Evolutionary conservation across 2,329 filamentous ascomycete genomes (phyloP), one percentile per base, ranked within the genome.

Genomic region (Xylaria sp.): DNA sequence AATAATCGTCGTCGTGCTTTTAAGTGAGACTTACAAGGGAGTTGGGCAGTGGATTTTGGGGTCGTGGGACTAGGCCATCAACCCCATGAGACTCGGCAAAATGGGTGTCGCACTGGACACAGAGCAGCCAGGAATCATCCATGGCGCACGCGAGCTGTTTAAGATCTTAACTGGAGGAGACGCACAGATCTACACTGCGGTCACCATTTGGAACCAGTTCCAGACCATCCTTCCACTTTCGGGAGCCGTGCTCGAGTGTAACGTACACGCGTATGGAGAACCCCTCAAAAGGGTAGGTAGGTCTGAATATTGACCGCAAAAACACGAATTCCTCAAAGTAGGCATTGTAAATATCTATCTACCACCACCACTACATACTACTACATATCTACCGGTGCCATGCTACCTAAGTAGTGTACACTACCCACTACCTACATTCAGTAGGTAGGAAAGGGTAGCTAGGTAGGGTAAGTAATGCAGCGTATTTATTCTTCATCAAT

Each of bases 241-340:
- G 32, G 51, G n/a, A 37, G 29, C 9, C 5, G 12, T 55, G 29
- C 51, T 53, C n/a, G 5, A 32, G 16, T 32, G 25, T 9, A 18
- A n/a, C 8, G 10, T 51, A 51, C 42, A 5, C 23, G 21, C n/a
- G 44, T 25, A 48, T 25, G 9, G 44, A 51, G 29, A 55, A 12
- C 29, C 53, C 32, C 53, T 55, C 53, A 37, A 37, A 21, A 37
- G 5, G 25, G 47, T 50, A 51, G 48, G 48, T 53, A 25, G 48
- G 48, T 54, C 18, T 53, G 25, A 53, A 21, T 23, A 25, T n/a
- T 16, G 16, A 55, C 32, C n/a, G 32, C 32, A 18, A 12, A 12
- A 37, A 55, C 48, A 10, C 48, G 21, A 55, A 55, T 55, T 55
- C 53, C 53, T 23, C 32, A 55, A 55, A 37, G 32, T 9, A 40